Evolutionary conservation across 495 filamentous ascomycete species (phyloP).

Genomic region (Aspergillus bertholletiae): DNA sequence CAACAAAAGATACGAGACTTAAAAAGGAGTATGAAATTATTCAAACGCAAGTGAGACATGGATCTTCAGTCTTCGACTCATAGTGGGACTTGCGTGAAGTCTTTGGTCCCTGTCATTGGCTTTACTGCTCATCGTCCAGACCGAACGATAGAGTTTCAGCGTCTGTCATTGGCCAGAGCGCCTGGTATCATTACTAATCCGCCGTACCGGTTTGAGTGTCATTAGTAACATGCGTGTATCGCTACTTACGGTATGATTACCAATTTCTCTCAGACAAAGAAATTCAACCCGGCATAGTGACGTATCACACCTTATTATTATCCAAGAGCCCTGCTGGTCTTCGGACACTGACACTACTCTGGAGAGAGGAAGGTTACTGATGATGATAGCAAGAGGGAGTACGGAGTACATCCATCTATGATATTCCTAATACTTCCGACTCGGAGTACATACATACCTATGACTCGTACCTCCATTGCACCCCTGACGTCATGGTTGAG

Average conservation of each 20-base stretch:
- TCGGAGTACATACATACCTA: too few species aligned
- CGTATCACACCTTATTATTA: too few species aligned
- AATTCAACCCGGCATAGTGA: too few species aligned
- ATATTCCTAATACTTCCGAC: too few species aligned
- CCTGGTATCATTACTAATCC: not conserved
- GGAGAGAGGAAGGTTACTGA: too few species aligned
- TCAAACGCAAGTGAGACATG: not conserved
- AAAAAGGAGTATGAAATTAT: not conserved
- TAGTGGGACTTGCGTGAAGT: slow-evolving; percentile 4
- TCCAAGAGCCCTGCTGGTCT: too few species aligned
- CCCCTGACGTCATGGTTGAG: too few species aligned
- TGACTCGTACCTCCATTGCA: too few species aligned
- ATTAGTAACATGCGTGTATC: not conserved
- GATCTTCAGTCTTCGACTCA: slow-evolving; percentile 17
- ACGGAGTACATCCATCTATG: too few species aligned
- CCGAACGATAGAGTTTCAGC: not conserved
- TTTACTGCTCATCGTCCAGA: not conserved
- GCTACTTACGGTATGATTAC: not conserved
- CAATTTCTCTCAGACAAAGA: too few species aligned
- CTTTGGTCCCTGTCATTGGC: not conserved
- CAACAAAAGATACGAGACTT: not conserved
- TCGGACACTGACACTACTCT: too few species aligned
- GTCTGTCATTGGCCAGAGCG: not conserved
- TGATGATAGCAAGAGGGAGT: too few species aligned
- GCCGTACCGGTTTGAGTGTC: not conserved